Conservation (phyloP, 768 basidiomycete genomes). For the Mycena metata region DNA sequence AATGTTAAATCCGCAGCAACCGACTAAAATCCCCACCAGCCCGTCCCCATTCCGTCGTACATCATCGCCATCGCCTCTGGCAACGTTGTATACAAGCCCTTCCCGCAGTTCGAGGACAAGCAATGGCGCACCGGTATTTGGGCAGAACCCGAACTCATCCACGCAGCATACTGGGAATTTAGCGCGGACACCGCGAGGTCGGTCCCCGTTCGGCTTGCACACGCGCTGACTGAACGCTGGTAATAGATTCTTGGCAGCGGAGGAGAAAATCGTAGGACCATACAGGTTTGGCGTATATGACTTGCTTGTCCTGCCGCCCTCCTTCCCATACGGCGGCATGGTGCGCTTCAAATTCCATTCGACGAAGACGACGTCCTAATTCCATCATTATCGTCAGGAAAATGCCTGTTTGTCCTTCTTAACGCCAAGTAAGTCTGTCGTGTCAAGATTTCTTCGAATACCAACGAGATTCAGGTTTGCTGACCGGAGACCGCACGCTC, state of each 20-base stretch:
- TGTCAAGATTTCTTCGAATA: neutral
- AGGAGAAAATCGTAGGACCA: constrained; percentile 79
- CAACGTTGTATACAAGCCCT: constrained; percentile 80
- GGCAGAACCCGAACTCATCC: constrained; percentile 89
- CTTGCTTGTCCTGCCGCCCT: constrained; percentile 87
- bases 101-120: constrained; percentile 70
- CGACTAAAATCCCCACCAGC: constrained; percentile 56
- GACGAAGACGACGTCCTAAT: too few species aligned
- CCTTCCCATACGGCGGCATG: constrained; percentile 96
- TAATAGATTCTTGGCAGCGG: constrained; percentile 78
- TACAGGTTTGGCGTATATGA: constrained; percentile 94
- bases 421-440: constrained; percentile 75
- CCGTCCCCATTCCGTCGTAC: constrained; percentile 89
- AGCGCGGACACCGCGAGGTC: constrained; percentile 86
- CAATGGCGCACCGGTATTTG: constrained; percentile 90
- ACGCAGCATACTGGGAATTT: constrained; percentile 89
- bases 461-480: constrained; percentile 63
- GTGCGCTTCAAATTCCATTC: constrained; percentile 50
- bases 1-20: neutral
- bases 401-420: constrained; percentile 91
- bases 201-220: neutral
- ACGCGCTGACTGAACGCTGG: neutral
- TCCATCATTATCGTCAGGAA: constrained; percentile 64
- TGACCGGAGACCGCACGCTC: constrained; percentile 88
- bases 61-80: constrained; percentile 93